Percentiles rank a stretch among this genome's conserved stretches.
These are phyloP conservation scores for Leishmania major DNA, from an alignment of 208 protist species.

Conservation along the genomic window DNA sequence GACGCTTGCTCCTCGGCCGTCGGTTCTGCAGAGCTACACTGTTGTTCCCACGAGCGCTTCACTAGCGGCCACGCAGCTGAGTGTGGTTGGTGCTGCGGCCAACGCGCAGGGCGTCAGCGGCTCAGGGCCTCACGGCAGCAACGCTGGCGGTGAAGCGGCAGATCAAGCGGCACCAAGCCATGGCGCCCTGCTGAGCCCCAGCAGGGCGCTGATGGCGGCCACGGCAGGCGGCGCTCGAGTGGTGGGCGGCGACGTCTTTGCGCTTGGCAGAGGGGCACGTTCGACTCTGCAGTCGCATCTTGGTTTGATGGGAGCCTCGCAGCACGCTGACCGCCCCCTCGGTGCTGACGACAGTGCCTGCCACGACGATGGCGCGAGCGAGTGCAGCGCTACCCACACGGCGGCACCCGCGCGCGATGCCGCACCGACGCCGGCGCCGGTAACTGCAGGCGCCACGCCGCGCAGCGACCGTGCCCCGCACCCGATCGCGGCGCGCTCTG, in stretches of 20 bases:
- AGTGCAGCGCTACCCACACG: not conserved
- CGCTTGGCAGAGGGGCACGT: constrained; percentile 11
- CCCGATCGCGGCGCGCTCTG: not conserved
- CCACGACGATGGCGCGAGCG: not conserved
- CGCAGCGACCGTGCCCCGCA: not conserved
- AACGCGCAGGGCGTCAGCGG: not conserved
- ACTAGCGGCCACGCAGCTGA: not conserved
- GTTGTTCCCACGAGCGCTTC: constrained; percentile 14
- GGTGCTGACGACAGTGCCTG: not conserved
- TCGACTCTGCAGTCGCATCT: not conserved
- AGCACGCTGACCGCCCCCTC: not conserved
- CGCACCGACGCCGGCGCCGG: not conserved
- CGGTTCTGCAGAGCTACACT: constrained; percentile 24
- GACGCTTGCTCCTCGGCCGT: constrained; percentile 14
- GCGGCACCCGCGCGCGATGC: not conserved
- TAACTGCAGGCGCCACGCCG: not conserved
- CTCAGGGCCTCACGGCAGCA: not conserved
- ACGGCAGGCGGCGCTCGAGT: not conserved
- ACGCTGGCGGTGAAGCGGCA: not conserved
- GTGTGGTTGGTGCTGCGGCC: not conserved
- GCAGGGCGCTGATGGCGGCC: constrained; percentile 8
- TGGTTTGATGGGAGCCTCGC: not conserved
- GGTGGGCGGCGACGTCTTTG: constrained; percentile 19
- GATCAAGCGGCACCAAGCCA: not conserved
- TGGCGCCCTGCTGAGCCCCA: not conserved